phyloP scores from a whole-genome alignment of 768 basidiomycete species.

The Collybia mongolica region DNA sequence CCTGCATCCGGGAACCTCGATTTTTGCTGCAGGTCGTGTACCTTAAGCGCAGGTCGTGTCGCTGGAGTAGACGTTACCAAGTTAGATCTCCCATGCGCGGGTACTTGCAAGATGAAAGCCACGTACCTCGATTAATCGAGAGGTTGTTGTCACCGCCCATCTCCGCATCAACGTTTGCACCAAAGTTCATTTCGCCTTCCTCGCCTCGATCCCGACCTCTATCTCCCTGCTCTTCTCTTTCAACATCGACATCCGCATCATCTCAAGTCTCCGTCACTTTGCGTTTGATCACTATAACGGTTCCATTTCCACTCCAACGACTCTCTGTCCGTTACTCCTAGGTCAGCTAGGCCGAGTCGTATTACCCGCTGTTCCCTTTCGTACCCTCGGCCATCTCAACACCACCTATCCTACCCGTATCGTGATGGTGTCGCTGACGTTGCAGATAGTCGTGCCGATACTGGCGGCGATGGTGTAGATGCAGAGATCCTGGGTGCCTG shows the following conservation, averaged over 20 bases:
- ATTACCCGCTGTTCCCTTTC: conserved; percentile 21
- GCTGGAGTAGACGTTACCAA: not conserved
- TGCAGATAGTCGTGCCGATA: not conserved
- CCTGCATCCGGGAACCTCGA: too few species aligned
- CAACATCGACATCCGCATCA: conserved; percentile 8
- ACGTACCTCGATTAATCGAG: too few species aligned
- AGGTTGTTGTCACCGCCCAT: conserved; percentile 4
- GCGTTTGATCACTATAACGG: not conserved
- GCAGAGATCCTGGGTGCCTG: too few species aligned
- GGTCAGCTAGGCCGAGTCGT: too few species aligned
- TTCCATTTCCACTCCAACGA: not conserved
- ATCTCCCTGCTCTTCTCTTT: not conserved
- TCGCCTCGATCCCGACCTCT: conserved; percentile 18
- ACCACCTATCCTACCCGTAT: conserved; percentile 60
- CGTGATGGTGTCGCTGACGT: not conserved
- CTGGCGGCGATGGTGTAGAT: not conserved
- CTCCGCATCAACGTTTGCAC: conserved; percentile 1
- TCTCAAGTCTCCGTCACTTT: conserved; percentile 3
- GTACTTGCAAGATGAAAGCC: not conserved
- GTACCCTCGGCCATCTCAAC: conserved; percentile 44
- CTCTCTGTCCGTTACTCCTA: conserved; percentile 1
- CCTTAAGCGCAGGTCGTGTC: too few species aligned
- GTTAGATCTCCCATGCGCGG: not conserved
- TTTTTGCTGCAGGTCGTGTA: too few species aligned
- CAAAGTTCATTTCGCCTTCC: conserved; percentile 15